A percentile compares a stretch with the other conserved stretches of the same genome.
Conservation (phyloP, 768 basidiomycete species). For the Pluteus cervinus region DNA sequence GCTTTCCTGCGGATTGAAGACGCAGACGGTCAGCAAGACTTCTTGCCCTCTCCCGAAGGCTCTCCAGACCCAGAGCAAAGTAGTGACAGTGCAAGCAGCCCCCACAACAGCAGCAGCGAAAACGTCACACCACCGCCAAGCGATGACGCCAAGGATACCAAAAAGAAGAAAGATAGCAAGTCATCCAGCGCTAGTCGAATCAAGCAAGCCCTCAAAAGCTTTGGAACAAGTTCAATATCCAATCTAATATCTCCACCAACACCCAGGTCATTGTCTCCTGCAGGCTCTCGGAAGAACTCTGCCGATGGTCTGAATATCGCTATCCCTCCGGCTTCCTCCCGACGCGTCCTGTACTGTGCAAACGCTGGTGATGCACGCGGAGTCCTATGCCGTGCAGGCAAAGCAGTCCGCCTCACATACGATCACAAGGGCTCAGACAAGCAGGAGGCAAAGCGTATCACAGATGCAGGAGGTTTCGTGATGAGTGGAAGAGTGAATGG, state of each 20-base stretch:
- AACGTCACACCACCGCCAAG: slow-evolving; percentile 28
- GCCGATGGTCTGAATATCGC: slow-evolving; percentile 23
- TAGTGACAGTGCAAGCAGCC: slow-evolving; percentile 25
- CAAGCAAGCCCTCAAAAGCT: slow-evolving; percentile 48
- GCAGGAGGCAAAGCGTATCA: slow-evolving; percentile 97
- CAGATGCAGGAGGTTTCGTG: slow-evolving; percentile 96
- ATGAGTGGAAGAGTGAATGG: slow-evolving; percentile 99
- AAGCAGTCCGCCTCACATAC: slow-evolving; percentile 90
- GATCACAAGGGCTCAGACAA: slow-evolving; percentile 98
- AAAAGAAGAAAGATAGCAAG: slow-evolving; percentile 32
- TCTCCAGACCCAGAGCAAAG: slow-evolving; percentile 28
- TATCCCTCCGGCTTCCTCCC: slow-evolving; percentile 44
- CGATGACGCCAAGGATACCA: slow-evolving; percentile 27
- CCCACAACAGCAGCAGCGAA: slow-evolving; percentile 37
- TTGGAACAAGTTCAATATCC: slow-evolving; percentile 35
- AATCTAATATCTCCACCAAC: slow-evolving; percentile 22
- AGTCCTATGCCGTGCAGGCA: slow-evolving; percentile 86
- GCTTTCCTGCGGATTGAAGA: slow-evolving; percentile 94
- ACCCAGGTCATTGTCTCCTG: slow-evolving; percentile 30
- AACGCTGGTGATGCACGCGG: slow-evolving; percentile 97
- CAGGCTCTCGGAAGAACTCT: slow-evolving; percentile 19
- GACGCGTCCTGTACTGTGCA: slow-evolving; percentile 87
- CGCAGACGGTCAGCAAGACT: slow-evolving; percentile 63
- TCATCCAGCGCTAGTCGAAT: slow-evolving; percentile 43
- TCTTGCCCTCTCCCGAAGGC: slow-evolving; percentile 35